Evolutionary conservation across 179 eudicot genomes (phyloP).

Genomic region (Beta lomatogona): DNA sequence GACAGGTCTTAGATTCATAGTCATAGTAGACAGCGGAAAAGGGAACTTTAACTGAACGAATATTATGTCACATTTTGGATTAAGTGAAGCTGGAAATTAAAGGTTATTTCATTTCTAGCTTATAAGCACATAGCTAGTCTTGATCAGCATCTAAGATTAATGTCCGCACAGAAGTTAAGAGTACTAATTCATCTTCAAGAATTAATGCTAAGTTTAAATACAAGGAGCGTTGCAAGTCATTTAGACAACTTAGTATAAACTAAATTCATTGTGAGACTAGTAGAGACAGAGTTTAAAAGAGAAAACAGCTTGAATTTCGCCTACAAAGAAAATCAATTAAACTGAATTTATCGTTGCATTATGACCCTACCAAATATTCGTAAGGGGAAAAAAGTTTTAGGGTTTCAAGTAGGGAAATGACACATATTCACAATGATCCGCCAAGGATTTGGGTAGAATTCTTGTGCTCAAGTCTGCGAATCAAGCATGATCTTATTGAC

Average conservation of each 20-base stretch:
- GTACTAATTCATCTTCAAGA: not conserved
- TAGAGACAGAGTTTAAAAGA: no score
- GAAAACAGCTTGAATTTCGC: no score
- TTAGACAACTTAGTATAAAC: no score
- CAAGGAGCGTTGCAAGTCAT: no score
- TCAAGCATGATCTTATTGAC: not conserved
- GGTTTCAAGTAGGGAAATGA: not conserved
- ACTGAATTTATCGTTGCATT: no score
- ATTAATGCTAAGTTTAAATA: not conserved
- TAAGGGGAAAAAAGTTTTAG: not conserved
- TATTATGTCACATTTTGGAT: not conserved
- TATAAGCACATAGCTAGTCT: not conserved
- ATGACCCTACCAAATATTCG: not conserved
- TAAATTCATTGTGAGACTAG: no score
- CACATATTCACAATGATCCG: not conserved
- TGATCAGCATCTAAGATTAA: not conserved
- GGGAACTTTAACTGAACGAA: not conserved
- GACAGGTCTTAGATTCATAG: no score
- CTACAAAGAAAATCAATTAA: no score
- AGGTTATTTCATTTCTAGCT: not conserved
- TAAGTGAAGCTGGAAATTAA: not conserved
- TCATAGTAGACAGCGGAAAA: not conserved
- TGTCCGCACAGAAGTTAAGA: not conserved
- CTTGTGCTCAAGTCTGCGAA: not conserved
- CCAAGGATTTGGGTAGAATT: not conserved